Conservation (phyloP, 2,329 filamentous ascomycete species). For the Venturia oleaginea region DNA sequence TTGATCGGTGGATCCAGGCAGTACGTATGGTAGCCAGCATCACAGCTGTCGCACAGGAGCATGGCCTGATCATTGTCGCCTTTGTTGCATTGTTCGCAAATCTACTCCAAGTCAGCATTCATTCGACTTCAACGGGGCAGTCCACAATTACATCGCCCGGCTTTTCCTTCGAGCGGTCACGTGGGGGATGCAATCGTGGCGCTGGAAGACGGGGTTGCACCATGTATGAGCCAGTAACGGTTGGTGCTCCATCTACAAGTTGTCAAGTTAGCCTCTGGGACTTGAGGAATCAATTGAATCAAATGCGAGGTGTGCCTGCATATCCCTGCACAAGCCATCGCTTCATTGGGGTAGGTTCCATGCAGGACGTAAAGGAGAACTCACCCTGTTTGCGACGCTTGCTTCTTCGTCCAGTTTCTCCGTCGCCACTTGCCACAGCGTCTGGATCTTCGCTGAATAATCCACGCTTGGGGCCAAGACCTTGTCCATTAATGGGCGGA, state of each 20-base stretch:
- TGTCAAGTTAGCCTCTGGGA: slow-evolving; percentile 19
- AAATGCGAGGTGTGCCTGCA: slow-evolving; percentile 5
- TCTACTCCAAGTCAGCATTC: slow-evolving; percentile 35
- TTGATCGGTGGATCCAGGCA: slow-evolving; percentile 84
- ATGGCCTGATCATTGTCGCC: slow-evolving; percentile 63
- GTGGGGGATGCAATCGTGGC: slow-evolving; percentile 50
- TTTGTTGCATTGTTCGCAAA: slow-evolving; percentile 80
- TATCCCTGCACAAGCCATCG: slow-evolving; percentile 18
- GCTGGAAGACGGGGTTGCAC: slow-evolving; percentile 79
- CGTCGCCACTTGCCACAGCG: slow-evolving; percentile 50
- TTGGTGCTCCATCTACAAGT: slow-evolving; percentile 52
- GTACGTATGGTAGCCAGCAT: slow-evolving; percentile 74
- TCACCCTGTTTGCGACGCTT: slow-evolving; percentile 86
- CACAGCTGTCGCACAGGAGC: slow-evolving; percentile 83
- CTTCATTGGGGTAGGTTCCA: not conserved
- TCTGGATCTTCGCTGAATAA: slow-evolving; percentile 37
- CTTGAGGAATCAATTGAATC: not conserved
- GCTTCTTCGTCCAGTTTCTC: slow-evolving; percentile 57
- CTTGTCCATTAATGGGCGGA: slow-evolving; percentile 47
- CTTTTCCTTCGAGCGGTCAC: slow-evolving; percentile 47
- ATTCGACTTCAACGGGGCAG: slow-evolving; percentile 10
- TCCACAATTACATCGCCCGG: slow-evolving; percentile 46
- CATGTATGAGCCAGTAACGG: slow-evolving; percentile 94
- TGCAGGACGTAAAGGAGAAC: slow-evolving; percentile 21
- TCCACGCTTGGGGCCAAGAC: slow-evolving; percentile 64